A percentile compares a stretch with the other conserved stretches of the same genome.
These are phyloP conservation scores for Paxillus involutus DNA, from an alignment of 768 basidiomycete genomes.

Conservation along the genomic window DNA sequence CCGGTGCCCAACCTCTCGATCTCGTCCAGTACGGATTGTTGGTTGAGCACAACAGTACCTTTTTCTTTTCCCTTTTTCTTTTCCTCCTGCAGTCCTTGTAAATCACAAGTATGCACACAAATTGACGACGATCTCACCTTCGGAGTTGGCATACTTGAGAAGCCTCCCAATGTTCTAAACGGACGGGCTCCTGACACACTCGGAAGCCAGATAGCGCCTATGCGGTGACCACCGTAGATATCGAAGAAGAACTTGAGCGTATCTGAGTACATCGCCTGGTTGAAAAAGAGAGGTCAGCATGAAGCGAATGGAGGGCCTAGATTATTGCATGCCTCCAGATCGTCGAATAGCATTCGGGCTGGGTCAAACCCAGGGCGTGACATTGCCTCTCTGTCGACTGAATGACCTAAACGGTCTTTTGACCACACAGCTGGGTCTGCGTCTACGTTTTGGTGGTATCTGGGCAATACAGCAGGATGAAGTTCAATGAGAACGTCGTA, in stretches of 20 bases:
- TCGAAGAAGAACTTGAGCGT: conserved; percentile 87
- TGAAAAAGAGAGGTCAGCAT: conserved; percentile 2
- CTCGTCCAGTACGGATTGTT: conserved; percentile 65
- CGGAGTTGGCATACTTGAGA: conserved; percentile 59
- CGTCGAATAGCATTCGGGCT: conserved; percentile 58
- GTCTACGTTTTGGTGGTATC: conserved; percentile 71
- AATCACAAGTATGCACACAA: not conserved
- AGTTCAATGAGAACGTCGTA: conserved; percentile 87
- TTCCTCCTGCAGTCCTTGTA: conserved; percentile 16
- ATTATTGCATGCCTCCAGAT: conserved; percentile 64
- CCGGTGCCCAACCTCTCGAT: conserved; percentile 75
- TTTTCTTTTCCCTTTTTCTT: conserved; percentile 50
- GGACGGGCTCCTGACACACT: conserved; percentile 55
- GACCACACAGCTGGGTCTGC: conserved; percentile 50
- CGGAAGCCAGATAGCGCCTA: conserved; percentile 89
- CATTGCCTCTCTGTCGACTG: conserved; percentile 32
- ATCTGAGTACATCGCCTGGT: conserved; percentile 68
- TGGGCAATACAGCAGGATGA: conserved; percentile 59
- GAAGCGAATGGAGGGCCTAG: not conserved
- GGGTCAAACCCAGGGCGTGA: conserved; percentile 81
- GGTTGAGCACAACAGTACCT: conserved; percentile 65
- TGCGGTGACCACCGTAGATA: conserved; percentile 69
- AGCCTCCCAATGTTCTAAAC: conserved; percentile 83
- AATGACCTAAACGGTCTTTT: conserved; percentile 24
- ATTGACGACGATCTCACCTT: conserved; percentile 28